Conservation (phyloP, 768 basidiomycete genomes). For the Kwoniella botswanensis region DNA sequence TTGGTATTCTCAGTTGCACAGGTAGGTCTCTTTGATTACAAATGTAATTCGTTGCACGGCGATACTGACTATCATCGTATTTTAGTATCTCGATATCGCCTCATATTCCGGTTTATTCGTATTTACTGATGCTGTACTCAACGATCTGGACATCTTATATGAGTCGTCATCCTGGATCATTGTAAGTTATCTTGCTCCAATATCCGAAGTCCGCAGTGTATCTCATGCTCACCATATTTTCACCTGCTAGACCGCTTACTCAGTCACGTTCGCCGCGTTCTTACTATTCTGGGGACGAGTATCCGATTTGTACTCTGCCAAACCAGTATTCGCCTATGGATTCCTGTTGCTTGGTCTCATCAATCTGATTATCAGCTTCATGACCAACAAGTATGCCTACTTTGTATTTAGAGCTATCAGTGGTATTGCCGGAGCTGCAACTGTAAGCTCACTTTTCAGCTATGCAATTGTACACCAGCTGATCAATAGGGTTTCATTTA, state of each 20-base stretch:
- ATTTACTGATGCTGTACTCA: constrained; percentile 39
- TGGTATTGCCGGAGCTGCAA: constrained; percentile 40
- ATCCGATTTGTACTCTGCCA: constrained; percentile 51
- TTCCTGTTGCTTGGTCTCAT: constrained; percentile 39
- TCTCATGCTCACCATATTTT: not conserved
- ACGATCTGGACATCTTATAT: constrained; percentile 39
- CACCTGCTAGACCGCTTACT: constrained; percentile 34
- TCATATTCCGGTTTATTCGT: constrained; percentile 33
- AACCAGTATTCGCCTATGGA: constrained; percentile 46
- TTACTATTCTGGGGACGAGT: constrained; percentile 51
- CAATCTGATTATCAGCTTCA: constrained; percentile 40
- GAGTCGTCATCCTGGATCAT: constrained; percentile 48
- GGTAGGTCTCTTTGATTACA: not conserved
- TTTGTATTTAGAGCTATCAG: constrained; percentile 36
- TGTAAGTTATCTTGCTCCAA: constrained; percentile 23
- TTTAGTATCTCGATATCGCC: constrained; percentile 37
- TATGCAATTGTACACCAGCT: not conserved
- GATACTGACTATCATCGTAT: not conserved
- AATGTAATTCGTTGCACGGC: no score
- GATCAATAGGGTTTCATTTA: no score
- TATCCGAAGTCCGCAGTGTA: not conserved
- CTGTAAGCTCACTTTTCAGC: constrained; percentile 7
- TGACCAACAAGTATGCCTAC: constrained; percentile 40
- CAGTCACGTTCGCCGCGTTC: constrained; percentile 46
- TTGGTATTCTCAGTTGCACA: constrained; percentile 21